Evolutionary conservation across 2,329 filamentous ascomycete species (phyloP).

Genomic region (Neospermospora avenae): DNA sequence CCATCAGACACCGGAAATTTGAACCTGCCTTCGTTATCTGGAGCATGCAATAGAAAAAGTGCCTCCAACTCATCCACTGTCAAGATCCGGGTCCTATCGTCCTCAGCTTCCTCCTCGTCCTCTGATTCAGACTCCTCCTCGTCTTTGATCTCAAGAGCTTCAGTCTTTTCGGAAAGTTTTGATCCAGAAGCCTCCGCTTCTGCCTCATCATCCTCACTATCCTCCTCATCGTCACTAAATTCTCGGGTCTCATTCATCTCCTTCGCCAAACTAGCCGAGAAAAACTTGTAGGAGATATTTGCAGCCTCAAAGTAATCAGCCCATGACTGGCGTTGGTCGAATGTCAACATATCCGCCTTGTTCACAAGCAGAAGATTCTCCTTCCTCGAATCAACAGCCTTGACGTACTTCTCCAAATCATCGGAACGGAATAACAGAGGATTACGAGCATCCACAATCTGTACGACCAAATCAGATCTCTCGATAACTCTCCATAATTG

Average conservation of each 20-base stretch:
- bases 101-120: constrained; percentile 28
- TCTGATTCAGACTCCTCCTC: constrained; percentile 34
- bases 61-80: constrained; percentile 90
- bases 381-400: constrained; percentile 84
- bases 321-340: constrained; percentile 78
- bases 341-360: constrained; percentile 98
- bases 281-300: constrained; percentile 89
- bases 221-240: constrained; percentile 46
- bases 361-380: constrained; percentile 92
- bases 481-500: constrained; percentile 98
- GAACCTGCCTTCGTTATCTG: constrained; percentile 52
- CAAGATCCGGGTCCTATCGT: constrained; percentile 68
- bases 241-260: constrained; percentile 76
- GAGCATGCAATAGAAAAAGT: constrained; percentile 77
- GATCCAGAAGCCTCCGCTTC: constrained; percentile 17
- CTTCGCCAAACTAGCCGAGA: constrained; percentile 89
- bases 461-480: constrained; percentile 89
- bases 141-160: constrained; percentile 41
- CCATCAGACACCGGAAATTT: constrained; percentile 12
- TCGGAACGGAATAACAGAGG: constrained; percentile 91
- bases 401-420: constrained; percentile 90
- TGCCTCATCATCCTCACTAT: constrained; percentile 22
- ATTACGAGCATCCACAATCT: constrained; percentile 97
- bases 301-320: constrained; percentile 79
- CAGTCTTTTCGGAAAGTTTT: constrained; percentile 35